A percentile compares a stretch with the other conserved stretches of the same genome.
Conservation (phyloP, 345 rosid species). For the Arabidopsis suecica region DNA sequence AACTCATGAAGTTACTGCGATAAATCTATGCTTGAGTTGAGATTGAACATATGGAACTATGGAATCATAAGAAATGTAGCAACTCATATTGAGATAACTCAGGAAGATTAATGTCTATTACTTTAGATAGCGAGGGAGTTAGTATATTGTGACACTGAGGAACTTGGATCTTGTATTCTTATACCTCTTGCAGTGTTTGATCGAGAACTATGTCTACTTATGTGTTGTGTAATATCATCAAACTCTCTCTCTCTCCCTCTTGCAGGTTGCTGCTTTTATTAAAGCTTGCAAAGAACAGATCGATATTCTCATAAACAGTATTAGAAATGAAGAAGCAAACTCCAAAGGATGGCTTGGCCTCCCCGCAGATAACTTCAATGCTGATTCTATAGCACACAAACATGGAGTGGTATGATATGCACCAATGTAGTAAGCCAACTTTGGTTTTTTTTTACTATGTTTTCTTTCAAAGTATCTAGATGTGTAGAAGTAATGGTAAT, state of each 20-base stretch:
- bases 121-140: neutral
- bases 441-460: neutral
- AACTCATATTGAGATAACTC: neutral
- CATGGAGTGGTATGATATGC: slow-evolving; percentile 86
- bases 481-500: slow-evolving; percentile 13
- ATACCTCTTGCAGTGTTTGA: slow-evolving; percentile 3
- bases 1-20: neutral
- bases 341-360: slow-evolving; percentile 86
- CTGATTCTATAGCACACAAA: slow-evolving; percentile 87
- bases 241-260: neutral
- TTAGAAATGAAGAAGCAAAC: slow-evolving; percentile 70
- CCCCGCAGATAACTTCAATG: slow-evolving; percentile 57
- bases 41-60: slow-evolving; percentile 2
- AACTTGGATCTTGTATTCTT: slow-evolving; percentile 12
- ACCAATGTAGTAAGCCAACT: slow-evolving; percentile 29
- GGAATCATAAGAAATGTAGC: neutral
- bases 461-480: neutral
- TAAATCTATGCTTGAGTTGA: slow-evolving; percentile 1
- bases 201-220: slow-evolving; percentile 5
- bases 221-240: slow-evolving; percentile 15
- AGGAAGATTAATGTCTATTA: slow-evolving; percentile 20
- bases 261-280: slow-evolving; percentile 79
- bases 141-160: neutral
- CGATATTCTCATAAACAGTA: slow-evolving; percentile 74
- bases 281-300: slow-evolving; percentile 91